Evolutionary conservation across 306 rosid genomes (phyloP), one percentile per base, ranked within the genome.

Genomic region (Pterocarpus santalinus): DNA sequence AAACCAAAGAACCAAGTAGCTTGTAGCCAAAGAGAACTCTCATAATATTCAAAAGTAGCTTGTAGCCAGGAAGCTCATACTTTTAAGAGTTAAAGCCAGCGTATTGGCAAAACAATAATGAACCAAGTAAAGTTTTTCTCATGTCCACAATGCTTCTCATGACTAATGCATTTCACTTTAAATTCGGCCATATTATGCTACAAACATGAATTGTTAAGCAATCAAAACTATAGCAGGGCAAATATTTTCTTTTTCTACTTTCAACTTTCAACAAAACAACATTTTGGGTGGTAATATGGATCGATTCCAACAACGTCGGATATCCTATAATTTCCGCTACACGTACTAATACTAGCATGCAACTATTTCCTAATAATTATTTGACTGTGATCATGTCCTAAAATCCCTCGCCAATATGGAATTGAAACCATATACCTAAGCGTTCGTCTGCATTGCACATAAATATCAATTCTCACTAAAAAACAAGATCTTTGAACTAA

Each of bases 401-500:
- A 51, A 36, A 30, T 6, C 10, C 8, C 28, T 64, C 38, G 2
- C n/a, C 15, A 72, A 3, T 73, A 14, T 43, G 39, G 13, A 61
- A 34, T 17, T 60, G 38, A 69, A 43, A 69, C 51, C 49, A 12
- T 12, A 58, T 44, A 10, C 64, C 36, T 46, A 72, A 69, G 34
- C 56, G 9, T 17, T 22, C 28, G 28, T 22, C 28, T 11, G 53
- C 13, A 11, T n/a, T 46, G 38, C 32, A 13, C 14, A 56, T 33
- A n/a, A 38, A 47, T 3, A 22, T 35, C 72, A 60, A 64, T 32
- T 47, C 65, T 28, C 34, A 35, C 1, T 41, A 64, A 38, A 49
- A 63, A 16, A 11, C 16, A 38, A 30, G 77, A 33, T 49, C 72
- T 15, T 47, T 16, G 22, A 60, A 80, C 72, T 71, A 80, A 36